Evolutionary conservation across 495 filamentous ascomycete genomes (phyloP).

Genomic region (Aspergillus biplanus): DNA sequence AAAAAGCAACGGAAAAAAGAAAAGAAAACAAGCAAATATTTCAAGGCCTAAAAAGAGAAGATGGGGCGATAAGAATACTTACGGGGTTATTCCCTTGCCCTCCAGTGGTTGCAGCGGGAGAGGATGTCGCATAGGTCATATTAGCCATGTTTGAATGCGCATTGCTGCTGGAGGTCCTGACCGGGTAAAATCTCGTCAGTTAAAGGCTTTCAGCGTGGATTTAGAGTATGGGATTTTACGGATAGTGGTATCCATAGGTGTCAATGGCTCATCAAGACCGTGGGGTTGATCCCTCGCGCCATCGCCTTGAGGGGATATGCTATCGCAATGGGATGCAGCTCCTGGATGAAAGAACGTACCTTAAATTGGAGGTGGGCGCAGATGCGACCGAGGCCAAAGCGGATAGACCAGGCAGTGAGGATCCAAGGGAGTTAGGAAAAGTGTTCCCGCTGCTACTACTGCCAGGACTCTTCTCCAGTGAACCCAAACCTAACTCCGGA

Average conservation of each 20-base stretch:
- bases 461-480: constrained; percentile 31
- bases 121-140: constrained; percentile 65
- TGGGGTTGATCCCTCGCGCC: background rate
- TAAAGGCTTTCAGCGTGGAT: constrained; percentile 19
- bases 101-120: constrained; percentile 68
- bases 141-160: constrained; percentile 55
- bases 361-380: constrained; percentile 64
- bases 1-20: constrained; percentile 24
- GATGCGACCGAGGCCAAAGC: constrained; percentile 66
- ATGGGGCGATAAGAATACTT: constrained; percentile 43
- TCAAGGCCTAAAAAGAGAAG: background rate
- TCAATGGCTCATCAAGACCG: background rate
- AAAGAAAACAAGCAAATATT: constrained; percentile 11
- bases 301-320: background rate
- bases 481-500: constrained; percentile 37
- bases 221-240: constrained; percentile 3
- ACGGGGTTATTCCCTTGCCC: constrained; percentile 69
- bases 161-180: constrained; percentile 55
- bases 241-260: background rate
- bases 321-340: constrained; percentile 7
- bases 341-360: constrained; percentile 53
- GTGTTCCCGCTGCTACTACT: constrained; percentile 29
- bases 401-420: constrained; percentile 62
- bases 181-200: constrained; percentile 38
- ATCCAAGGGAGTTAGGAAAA: constrained; percentile 35